Evolutionary conservation across 2,329 filamentous ascomycete genomes (phyloP).

Genomic region (Dendryphion nanum): DNA sequence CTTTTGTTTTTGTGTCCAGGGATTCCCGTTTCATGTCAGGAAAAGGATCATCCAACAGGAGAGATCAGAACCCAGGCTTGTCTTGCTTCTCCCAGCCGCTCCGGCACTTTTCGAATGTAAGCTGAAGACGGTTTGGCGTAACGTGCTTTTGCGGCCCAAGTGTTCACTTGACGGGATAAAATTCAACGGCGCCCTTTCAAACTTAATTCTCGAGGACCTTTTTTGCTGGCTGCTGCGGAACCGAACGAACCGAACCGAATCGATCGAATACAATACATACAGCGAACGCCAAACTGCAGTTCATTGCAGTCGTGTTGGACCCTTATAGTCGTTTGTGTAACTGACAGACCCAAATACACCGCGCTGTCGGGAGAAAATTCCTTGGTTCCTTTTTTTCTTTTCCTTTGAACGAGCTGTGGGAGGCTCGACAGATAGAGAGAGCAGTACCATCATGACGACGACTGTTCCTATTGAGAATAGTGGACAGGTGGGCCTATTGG

Average conservation of each 20-base stretch:
- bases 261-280: not conserved
- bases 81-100: too few relatives aligned
- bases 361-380: too few relatives aligned
- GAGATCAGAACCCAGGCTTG: too few relatives aligned
- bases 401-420: not conserved
- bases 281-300: not conserved
- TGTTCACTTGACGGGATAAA: too few relatives aligned
- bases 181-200: not conserved
- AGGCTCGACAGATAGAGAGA: not conserved
- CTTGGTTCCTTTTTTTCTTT: not conserved
- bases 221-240: too few relatives aligned
- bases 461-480: conserved; percentile 13
- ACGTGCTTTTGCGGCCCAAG: too few relatives aligned
- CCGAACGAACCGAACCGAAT: too few relatives aligned
- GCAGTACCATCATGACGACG: conserved; percentile 1
- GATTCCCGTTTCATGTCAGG: too few relatives aligned
- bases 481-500: conserved; percentile 6
- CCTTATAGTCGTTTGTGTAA: not conserved
- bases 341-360: not conserved
- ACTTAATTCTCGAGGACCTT: not conserved
- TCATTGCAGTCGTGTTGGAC: not conserved
- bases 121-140: too few relatives aligned
- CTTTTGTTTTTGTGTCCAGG: too few relatives aligned
- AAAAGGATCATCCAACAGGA: too few relatives aligned
- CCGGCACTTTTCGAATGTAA: too few relatives aligned